Base-by-base conservation (phyloP, 2,329 filamentous ascomycete species). In the Thielaviopsis cerberus region DNA sequence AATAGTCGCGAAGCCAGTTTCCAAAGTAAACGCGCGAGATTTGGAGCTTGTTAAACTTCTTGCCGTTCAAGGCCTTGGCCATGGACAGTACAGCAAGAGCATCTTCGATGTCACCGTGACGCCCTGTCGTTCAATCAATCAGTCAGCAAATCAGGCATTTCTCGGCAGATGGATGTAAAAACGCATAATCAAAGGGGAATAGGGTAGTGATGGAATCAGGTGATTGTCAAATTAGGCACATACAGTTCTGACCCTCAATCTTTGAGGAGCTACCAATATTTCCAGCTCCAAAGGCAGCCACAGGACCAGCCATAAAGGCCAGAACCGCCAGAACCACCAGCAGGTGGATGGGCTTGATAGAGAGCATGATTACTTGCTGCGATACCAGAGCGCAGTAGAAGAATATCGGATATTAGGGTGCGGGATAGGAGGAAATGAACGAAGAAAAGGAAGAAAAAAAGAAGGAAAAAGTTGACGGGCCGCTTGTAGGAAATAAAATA, bases 1-100 rank as follows among this genome's bases (percentile, higher is more conserved):
- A 92, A 71, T 96, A 96, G 71, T 96, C 90, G 61, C 79, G 81
- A 34, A 95, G 80, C 90, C 90, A 95, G 74, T 95, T 96, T 63
- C 90, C 90, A 73, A 96, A 96, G 74, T 96, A 96, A 62, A 94
- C 86, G 61, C 89, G 81, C 63, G 90, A 86, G 62, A 95, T 86
- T 67, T 83, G 85, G 66, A 94, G 80, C 73, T 92, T 92, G 74
- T 79, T 81, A 72, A 94, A 95, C 67, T 90, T 94, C 74, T 90
- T 89, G 64, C 74, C 73, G 63, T 73, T 74, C 61, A 75, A 69
- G 64, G 73, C 73, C 53, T 69, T 72, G 55, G 76, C 76, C 71
- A 77, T 76, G 53, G 82, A 71, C 26, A 95, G 75, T 61, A 79
- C 82, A 60, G 94, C 80, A 58, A 95, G 81, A 34, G 85, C 84